Evolutionary conservation across 768 basidiomycete genomes (phyloP).

Genomic region (Termitomyces sp.): DNA sequence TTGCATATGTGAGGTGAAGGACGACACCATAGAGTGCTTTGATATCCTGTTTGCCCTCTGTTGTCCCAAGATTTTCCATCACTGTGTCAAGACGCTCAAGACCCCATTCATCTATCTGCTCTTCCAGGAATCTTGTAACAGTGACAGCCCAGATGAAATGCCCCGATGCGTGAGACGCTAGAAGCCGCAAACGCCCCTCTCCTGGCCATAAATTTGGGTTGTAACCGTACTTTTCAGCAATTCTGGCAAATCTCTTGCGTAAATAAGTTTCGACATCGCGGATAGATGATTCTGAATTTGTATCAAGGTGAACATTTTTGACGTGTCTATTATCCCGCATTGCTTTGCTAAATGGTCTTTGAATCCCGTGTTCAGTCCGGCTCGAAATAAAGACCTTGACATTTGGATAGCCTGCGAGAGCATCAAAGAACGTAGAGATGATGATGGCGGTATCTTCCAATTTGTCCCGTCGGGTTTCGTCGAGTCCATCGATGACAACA

Average conservation of each 20-base stretch:
- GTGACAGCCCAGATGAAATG: conserved; percentile 17
- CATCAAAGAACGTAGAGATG: conserved; percentile 12
- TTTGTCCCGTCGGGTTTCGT: conserved; percentile 13
- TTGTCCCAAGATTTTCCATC: conserved; percentile 1
- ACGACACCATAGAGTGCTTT: conserved; percentile 13
- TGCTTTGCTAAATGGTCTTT: conserved; percentile 8
- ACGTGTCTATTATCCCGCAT: conserved; percentile 10
- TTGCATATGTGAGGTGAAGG: not conserved
- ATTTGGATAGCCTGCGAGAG: conserved; percentile 6
- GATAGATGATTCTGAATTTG: conserved; percentile 10
- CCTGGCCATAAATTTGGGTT: conserved; percentile 11
- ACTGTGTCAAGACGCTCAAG: conserved; percentile 10
- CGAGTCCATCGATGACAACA: conserved; percentile 19
- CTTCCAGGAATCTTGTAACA: conserved; percentile 7
- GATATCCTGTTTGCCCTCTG: conserved; percentile 9
- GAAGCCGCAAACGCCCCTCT: conserved; percentile 1
- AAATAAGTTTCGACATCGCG: conserved; percentile 13
- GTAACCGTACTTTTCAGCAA: conserved; percentile 4
- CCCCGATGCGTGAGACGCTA: conserved; percentile 10
- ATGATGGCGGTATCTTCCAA: conserved; percentile 10
- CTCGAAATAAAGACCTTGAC: conserved; percentile 19
- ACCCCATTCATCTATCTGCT: conserved; percentile 9
- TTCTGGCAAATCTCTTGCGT: not conserved
- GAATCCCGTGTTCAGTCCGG: conserved; percentile 17
- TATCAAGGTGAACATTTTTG: conserved; percentile 17